Base-by-base conservation (phyloP, 495 filamentous ascomycete species). In the Penicillium steckii region DNA sequence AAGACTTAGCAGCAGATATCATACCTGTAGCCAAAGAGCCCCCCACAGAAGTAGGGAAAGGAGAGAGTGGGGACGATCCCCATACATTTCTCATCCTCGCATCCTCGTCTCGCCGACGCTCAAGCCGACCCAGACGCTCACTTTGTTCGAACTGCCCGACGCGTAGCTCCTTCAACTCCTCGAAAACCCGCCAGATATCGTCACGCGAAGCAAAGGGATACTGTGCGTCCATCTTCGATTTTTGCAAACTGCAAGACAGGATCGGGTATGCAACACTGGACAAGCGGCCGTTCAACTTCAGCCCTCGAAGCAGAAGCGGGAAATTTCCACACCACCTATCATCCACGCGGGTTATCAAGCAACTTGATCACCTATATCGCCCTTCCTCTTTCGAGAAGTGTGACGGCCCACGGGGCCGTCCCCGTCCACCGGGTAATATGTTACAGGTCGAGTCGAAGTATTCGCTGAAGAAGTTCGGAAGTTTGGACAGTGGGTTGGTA, bases 131-230 rank as follows among this genome's bases (percentile, higher is more conserved):
- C 52, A 97, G 75, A 46, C 91, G 80, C 57, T 95, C 90, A n/a
- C 82, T 77, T 70, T 95, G 90, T 57, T 89, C 85, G 57, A 80
- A 79, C 66, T 95, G 90, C 43, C 87, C 76, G 52, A 83, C 75
- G 55, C 92, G 88, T 33, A 96, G 75, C 61, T 89, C 86, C 70
- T 85, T 90, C 73, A 97, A 78, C 59, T 95, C 90, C 74, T 89
- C 88, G 65, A 93, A 86, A 52, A 96, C 79, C 73, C 86, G 85
- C 81, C 89, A 93, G 50, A 93, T 76, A 69, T 95, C 91, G 76
- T 89, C 87, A 60, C 80, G 81, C 51, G 85, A 83, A 42, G 80
- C 80, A 66, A 85, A 80, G 24, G 75, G 70, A 57, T 71, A 82
- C 69, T 86, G 84, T 27, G 83, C 77, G 75, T 87, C 84, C 84